Evolutionary conservation across 2,329 filamentous ascomycete species (phyloP).

Genomic region (Raffaelea albimanens): DNA sequence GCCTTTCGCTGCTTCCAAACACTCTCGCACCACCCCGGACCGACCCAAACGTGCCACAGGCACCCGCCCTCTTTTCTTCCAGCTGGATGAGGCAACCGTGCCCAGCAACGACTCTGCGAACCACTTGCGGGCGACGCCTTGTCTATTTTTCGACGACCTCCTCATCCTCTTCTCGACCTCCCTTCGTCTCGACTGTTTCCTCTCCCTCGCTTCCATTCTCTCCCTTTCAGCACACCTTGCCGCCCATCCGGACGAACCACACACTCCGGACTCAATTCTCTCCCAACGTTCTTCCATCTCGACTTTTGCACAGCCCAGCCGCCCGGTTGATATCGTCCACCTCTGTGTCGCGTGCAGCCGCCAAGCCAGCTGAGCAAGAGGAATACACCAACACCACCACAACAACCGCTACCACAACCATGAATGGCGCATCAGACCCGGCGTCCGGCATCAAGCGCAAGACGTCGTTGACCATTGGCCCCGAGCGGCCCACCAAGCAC

Average conservation of each 20-base stretch:
- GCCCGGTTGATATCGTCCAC: no score
- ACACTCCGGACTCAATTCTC: not conserved
- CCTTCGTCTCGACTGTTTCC: not conserved
- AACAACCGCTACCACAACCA: conserved; percentile 3
- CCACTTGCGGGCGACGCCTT: conserved; percentile 10
- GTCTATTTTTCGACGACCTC: conserved; percentile 1
- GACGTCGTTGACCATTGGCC: conserved; percentile 12
- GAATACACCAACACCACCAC: not conserved
- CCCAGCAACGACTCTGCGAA: conserved; percentile 13
- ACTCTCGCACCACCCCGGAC: no score
- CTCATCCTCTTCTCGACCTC: not conserved
- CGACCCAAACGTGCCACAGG: no score
- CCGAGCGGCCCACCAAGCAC: conserved; percentile 16
- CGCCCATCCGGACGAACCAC: no score
- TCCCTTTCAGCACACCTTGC: no score
- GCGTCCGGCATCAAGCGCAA: conserved; percentile 18
- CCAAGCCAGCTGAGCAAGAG: no score
- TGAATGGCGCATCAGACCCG: conserved; percentile 13
- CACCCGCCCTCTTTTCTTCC: not conserved
- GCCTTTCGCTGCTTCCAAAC: no score
- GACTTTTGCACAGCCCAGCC: no score
- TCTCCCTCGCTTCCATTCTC: not conserved
- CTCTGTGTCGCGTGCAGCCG: no score
- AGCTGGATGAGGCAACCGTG: conserved; percentile 12
- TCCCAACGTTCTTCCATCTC: not conserved